Evolutionary conservation across 1,284 basidiomycete species (phyloP), one percentile per base, ranked within the genome.

Genomic region (Heliocybe sulcata): DNA sequence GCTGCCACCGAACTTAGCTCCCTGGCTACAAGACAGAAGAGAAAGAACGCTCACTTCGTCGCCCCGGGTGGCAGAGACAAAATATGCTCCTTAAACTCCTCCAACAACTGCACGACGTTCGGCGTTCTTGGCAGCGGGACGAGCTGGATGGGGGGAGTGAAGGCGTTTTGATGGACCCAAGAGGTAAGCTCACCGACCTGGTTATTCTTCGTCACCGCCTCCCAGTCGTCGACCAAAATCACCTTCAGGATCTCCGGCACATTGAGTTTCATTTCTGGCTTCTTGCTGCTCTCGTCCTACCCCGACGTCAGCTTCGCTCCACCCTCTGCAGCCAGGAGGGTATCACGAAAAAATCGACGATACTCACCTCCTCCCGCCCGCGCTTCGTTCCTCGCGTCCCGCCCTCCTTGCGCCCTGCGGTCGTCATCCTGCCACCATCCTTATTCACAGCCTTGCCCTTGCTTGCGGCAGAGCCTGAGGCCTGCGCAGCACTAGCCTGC

Each of bases 201-300:
- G 64, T 85, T 87, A 66, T 95, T 92, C 75, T 98, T 98, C 54
- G 96, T 99, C 45, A 99, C 85, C 16, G 88, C 85, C 72, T 99
- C 96, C 96, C 96, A 99, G 64, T 99, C 97, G 64, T 99, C 95
- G 1, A 99, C 95, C 14, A 99, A 77, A 57, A 91, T 80, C 29
- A 89, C 78, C 69, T 98, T 98, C 59, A 99, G 79, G 14, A 81
- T 69, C 63, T 98, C 95, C 0, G 96, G 97, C 12, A 98, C 86
- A 54, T 78, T 81, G 50, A 99, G 79, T 69, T 92, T 94, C 77
- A 99, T 87, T 64, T 98, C 95, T 2, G 92, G 91, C 61, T 89
- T 85, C 69, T 85, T 87, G 63, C 67, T 74, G 42, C 69, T 73
- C 35, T 87, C 86, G 58, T 88, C 86, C 77, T 84, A 58, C 8